A percentile compares a stretch with the other conserved stretches of the same genome.
phyloP scores from a whole-genome alignment of 257 asterid genomes.

The Solanum chiquidenum region DNA sequence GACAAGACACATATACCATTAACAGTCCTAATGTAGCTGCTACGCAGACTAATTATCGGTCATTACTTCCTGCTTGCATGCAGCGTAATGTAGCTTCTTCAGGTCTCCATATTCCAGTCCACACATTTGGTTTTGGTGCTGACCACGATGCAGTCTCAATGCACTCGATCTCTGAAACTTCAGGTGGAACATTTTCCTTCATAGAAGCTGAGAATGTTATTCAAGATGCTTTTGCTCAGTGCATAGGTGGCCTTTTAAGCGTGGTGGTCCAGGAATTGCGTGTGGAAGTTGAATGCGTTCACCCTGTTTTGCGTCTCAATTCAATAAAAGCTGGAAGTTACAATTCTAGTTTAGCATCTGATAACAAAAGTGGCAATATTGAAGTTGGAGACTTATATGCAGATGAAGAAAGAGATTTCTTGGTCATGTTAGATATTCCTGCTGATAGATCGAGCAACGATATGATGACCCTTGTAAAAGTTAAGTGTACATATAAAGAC shows the following conservation, averaged over 20 bases:
- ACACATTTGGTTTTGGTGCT: slow-evolving; percentile 78
- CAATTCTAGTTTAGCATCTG: slow-evolving; percentile 20
- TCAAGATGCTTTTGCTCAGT: slow-evolving; percentile 98
- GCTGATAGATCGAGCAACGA: slow-evolving; percentile 23
- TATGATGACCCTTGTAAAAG: slow-evolving; percentile 47
- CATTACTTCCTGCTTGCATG: slow-evolving; percentile 56
- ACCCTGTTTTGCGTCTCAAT: slow-evolving; percentile 29
- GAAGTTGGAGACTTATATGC: slow-evolving; percentile 86
- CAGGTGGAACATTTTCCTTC: slow-evolving; percentile 96
- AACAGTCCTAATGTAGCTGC: slow-evolving; percentile 10
- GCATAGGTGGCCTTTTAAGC: slow-evolving; percentile 90
- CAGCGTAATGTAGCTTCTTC: slow-evolving; percentile 20
- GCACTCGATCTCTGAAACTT: slow-evolving; percentile 71
- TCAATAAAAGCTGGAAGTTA: slow-evolving; percentile 78
- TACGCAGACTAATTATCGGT: slow-evolving; percentile 7
- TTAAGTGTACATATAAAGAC: slow-evolving; percentile 47
- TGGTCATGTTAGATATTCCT: slow-evolving; percentile 53
- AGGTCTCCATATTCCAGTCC: slow-evolving; percentile 53
- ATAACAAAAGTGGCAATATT: slow-evolving; percentile 38
- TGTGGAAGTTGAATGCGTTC: slow-evolving; percentile 58
- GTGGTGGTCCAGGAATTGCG: slow-evolving; percentile 62
- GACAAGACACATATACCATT: slow-evolving; percentile 65
- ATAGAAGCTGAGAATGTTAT: slow-evolving; percentile 70
- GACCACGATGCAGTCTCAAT: slow-evolving; percentile 78
- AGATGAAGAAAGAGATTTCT: slow-evolving; percentile 82